Evolutionary conservation across 441 rosid species (phyloP).

Genomic region (Gossypium gossypioides): DNA sequence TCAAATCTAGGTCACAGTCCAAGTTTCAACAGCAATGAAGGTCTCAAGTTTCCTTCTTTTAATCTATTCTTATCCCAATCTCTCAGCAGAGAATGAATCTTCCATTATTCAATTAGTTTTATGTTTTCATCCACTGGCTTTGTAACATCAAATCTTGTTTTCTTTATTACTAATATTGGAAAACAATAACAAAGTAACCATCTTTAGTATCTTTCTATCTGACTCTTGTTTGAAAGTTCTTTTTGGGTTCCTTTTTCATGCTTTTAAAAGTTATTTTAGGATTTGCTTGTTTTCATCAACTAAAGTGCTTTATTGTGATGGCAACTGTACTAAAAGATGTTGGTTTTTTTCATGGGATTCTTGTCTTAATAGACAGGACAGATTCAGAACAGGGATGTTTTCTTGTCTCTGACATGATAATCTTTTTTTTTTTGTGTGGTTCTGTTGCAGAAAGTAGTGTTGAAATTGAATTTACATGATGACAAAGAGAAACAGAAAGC

Average conservation of each 20-base stretch:
- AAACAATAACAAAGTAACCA: background rate
- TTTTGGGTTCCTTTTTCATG: background rate
- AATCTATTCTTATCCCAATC: background rate
- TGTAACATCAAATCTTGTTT: background rate
- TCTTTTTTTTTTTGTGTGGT: background rate
- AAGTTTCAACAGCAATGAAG: slow-evolving; percentile 25
- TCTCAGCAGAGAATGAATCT: background rate
- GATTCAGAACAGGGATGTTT: background rate
- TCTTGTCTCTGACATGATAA: background rate
- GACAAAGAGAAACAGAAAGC: slow-evolving; percentile 46
- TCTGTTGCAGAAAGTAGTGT: slow-evolving; percentile 39
- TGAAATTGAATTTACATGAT: slow-evolving; percentile 43
- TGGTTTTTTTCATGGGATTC: too few relatives aligned
- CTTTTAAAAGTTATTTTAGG: background rate
- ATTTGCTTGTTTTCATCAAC: background rate
- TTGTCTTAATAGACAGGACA: background rate
- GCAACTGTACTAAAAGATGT: too few relatives aligned
- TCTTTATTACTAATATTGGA: background rate
- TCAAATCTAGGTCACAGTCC: background rate
- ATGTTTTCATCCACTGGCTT: background rate
- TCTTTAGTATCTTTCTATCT: background rate
- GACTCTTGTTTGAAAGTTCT: background rate
- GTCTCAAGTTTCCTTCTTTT: slow-evolving; percentile 28
- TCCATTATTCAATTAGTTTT: background rate
- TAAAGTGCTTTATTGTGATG: too few relatives aligned